Percentiles rank a stretch among this genome's conserved stretches.
phyloP scores from a whole-genome alignment of 2,329 filamentous ascomycete species.

The Lecanicillium sp. region DNA sequence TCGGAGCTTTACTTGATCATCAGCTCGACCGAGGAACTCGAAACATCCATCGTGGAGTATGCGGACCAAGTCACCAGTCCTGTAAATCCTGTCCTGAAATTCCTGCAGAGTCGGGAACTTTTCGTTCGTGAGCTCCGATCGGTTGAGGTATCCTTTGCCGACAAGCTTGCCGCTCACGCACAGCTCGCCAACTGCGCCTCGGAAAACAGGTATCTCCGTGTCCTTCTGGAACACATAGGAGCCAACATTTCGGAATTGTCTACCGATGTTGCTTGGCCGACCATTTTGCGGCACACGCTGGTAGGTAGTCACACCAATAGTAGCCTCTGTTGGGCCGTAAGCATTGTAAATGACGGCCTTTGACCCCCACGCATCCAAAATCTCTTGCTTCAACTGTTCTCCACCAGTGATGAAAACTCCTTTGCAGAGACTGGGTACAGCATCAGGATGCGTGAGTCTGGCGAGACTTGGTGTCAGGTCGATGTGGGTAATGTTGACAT shows the following conservation, averaged over 20 bases:
- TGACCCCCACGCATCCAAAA: conserved; percentile 78
- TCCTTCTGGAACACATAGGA: conserved; percentile 68
- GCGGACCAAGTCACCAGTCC: conserved; percentile 83
- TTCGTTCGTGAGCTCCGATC: conserved; percentile 68
- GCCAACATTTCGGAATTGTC: conserved; percentile 81
- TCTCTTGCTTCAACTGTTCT: conserved; percentile 82
- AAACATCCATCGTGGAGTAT: conserved; percentile 75
- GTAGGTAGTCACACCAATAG: conserved; percentile 88
- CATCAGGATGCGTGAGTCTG: conserved; percentile 67
- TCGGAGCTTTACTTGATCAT: conserved; percentile 88
- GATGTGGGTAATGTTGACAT: conserved; percentile 76
- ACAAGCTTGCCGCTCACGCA: conserved; percentile 84
- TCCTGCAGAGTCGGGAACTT: conserved; percentile 61
- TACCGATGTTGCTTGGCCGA: conserved; percentile 81
- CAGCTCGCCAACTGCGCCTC: conserved; percentile 78
- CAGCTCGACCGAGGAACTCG: conserved; percentile 79
- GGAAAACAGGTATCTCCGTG: conserved; percentile 64
- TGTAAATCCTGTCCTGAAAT: conserved; percentile 63
- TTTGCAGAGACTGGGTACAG: conserved; percentile 70
- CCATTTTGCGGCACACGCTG: conserved; percentile 72
- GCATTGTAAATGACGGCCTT: conserved; percentile 83
- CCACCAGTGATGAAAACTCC: conserved; percentile 93
- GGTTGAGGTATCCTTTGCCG: conserved; percentile 81
- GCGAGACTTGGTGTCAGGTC: conserved; percentile 87
- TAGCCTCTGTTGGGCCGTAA: conserved; percentile 87